A percentile compares a stretch with the other conserved stretches of the same genome.
Conservation (phyloP, 495 filamentous ascomycete species). For the Hypoxylon crocopeplum region DNA sequence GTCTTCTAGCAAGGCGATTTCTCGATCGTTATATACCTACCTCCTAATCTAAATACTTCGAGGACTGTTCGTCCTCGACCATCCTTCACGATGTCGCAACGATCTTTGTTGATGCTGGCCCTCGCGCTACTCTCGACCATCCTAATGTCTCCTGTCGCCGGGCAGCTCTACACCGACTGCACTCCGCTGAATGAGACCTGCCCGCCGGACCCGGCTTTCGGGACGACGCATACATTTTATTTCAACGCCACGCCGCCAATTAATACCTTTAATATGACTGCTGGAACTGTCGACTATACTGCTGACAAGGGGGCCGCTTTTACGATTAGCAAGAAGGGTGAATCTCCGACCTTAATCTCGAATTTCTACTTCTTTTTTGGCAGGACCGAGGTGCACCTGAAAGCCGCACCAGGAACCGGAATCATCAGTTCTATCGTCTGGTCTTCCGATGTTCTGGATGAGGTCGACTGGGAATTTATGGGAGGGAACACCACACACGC, state of each 20-base stretch:
- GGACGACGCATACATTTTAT: constrained; percentile 59
- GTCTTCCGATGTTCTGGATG: constrained; percentile 84
- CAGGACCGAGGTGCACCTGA: constrained; percentile 71
- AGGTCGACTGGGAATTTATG: constrained; percentile 90
- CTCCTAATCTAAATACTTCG: no score
- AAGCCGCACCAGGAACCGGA: constrained; percentile 74
- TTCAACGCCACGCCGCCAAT: constrained; percentile 70
- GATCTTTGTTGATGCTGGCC: constrained; percentile 42
- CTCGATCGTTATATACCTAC: not conserved
- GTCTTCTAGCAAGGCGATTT: not conserved
- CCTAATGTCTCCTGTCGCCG: constrained; percentile 51
- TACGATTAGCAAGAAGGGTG: constrained; percentile 71
- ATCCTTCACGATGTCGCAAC: constrained; percentile 41
- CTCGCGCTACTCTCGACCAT: constrained; percentile 51
- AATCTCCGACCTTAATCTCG: constrained; percentile 76
- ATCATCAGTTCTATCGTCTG: constrained; percentile 85
- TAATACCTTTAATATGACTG: constrained; percentile 68
- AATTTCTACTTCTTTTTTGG: constrained; percentile 84
- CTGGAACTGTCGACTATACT: constrained; percentile 61
- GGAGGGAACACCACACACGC: constrained; percentile 67
- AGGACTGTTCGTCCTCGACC: no score
- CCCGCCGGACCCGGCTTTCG: constrained; percentile 68
- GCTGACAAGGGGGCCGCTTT: constrained; percentile 67
- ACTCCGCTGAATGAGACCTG: constrained; percentile 70
- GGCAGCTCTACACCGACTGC: constrained; percentile 72